Percentiles rank a stretch among this genome's conserved stretches.
Evolutionary conservation across 306 rosid species (phyloP).

Genomic region (Quercus dentata): DNA sequence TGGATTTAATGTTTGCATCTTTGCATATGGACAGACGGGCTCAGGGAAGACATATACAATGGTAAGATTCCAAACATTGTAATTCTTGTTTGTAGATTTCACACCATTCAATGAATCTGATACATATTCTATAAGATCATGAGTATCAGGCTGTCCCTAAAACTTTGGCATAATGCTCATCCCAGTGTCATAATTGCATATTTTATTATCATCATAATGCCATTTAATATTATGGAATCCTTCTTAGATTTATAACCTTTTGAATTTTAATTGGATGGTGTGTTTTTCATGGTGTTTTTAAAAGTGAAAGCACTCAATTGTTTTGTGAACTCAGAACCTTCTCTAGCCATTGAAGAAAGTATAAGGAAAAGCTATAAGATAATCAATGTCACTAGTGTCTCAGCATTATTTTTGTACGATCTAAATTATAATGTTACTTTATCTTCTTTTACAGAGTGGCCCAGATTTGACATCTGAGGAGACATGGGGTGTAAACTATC

Average conservation of each 20-base stretch:
- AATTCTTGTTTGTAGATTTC: neutral
- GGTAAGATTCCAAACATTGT: conserved; percentile 44
- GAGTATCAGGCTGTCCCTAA: neutral
- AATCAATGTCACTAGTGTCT: neutral
- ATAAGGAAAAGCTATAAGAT: neutral
- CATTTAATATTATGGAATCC: neutral
- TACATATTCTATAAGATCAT: neutral
- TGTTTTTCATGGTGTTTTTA: neutral
- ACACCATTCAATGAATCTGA: neutral
- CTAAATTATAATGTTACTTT: conserved; percentile 15
- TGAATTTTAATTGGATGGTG: neutral
- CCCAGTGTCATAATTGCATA: neutral
- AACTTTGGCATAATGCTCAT: neutral
- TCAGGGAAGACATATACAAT: conserved; percentile 97
- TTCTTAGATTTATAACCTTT: neutral
- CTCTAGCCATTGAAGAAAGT: neutral
- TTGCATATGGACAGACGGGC: conserved; percentile 98
- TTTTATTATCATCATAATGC: neutral
- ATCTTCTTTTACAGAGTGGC: conserved; percentile 58
- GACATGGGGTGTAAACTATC: conserved; percentile 94
- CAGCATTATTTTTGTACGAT: neutral
- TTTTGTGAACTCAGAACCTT: conserved; percentile 8
- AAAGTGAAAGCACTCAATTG: neutral
- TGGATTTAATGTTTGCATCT: conserved; percentile 91
- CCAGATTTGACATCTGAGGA: conserved; percentile 83